Evolutionary conservation across 441 rosid species (phyloP), one percentile per base, ranked within the genome.

Genomic region (Adansonia gregorii): DNA sequence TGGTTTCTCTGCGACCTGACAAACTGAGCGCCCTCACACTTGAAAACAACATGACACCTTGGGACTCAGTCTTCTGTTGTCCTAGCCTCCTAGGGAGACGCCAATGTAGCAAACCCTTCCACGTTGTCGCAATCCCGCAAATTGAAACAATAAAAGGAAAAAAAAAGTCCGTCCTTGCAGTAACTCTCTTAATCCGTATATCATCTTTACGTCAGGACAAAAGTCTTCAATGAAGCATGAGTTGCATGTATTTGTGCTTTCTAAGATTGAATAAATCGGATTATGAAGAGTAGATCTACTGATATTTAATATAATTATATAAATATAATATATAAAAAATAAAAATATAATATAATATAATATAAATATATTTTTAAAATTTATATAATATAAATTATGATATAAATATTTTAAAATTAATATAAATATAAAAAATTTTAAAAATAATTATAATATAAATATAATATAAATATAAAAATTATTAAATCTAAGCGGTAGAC

Each of bases 1-100:
- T 55, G 10, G 35, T 39, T 72, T 45, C 10, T 31, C 63, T n/a
- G 67, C 46, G 22, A 60, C 43, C 58, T 74, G 77, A 74, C 77
- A 74, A 45, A 20, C 6, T 11, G 11, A 8, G 19, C 19, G 7
- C 45, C 67, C 72, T 66, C 39, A 65, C 72, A 64, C 54, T 75
- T 75, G 72, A 75, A 51, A 75, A 31, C 43, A 63, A 49, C 69
- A 60, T 3, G 10, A 10, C 6, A 55, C n/a, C 45, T 31, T 2
- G 61, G 20, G 45, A 27, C 74, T 45, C 68, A 1, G 35, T 35
- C 17, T 73, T 22, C 17, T 35, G 1, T 48, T 12, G 8, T 68
- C 56, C 45, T 45, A 6, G 48, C 48, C 19, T 54, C 20, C 58
- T 54, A n/a, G 58, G 58, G 19, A 59, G 56, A 20, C 35, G 35